phyloP scores from a whole-genome alignment of 352 stramenopile species.

The Aphanomyces euteiches region DNA sequence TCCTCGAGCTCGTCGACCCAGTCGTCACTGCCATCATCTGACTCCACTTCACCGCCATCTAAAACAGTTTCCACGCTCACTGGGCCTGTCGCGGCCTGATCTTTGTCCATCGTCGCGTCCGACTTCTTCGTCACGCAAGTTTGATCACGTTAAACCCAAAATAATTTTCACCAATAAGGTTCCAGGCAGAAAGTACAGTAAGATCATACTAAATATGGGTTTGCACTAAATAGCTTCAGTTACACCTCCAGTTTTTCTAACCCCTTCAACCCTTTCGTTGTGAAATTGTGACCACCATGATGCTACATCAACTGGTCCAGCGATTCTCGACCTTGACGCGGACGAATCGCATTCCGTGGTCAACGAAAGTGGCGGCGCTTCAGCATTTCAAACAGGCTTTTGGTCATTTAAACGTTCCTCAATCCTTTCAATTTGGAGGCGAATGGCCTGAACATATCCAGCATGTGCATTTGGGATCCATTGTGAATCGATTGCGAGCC shows the following conservation, averaged over 20 bases:
- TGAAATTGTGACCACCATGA: not conserved
- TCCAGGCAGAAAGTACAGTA: too few relatives aligned
- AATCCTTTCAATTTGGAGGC: constrained; percentile 80
- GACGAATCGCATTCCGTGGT: not conserved
- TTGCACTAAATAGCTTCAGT: too few relatives aligned
- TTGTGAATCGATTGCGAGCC: constrained; percentile 86
- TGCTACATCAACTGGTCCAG: not conserved
- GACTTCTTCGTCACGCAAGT: too few relatives aligned
- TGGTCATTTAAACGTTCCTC: constrained; percentile 89
- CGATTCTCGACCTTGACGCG: not conserved
- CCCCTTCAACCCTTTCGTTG: too few relatives aligned
- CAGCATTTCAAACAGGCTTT: constrained; percentile 74
- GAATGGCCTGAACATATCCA: constrained; percentile 82
- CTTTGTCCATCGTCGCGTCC: too few relatives aligned
- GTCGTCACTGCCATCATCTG: constrained; percentile 49
- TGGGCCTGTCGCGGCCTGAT: too few relatives aligned
- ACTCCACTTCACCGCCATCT: not conserved
- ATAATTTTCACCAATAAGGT: too few relatives aligned
- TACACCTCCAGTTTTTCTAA: too few relatives aligned
- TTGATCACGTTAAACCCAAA: too few relatives aligned
- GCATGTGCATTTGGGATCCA: constrained; percentile 85
- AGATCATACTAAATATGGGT: too few relatives aligned
- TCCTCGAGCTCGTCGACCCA: constrained; percentile 70
- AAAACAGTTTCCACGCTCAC: too few relatives aligned
- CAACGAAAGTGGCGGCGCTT: constrained; percentile 60